Base-by-base conservation (phyloP, 495 filamentous ascomycete species). In the Aspergillus diversus region DNA sequence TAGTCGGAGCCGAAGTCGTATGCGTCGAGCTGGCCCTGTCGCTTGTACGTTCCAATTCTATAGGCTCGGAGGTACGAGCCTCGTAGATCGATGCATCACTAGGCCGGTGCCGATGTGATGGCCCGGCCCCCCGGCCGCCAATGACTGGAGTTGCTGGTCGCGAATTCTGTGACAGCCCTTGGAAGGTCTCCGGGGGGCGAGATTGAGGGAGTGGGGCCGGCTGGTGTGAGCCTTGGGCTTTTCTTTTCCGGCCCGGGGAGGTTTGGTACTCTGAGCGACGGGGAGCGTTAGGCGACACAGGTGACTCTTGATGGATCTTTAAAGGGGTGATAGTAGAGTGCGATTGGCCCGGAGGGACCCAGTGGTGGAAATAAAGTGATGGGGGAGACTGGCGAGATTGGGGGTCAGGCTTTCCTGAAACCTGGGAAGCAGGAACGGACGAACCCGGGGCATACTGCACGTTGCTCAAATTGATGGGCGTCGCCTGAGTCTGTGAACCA, bases 281-380 rank as follows among this genome's bases (percentile, higher is more conserved):
- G 46, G 64, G 63, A 15, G 64, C 56, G 13, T 59, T 62, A 43
- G 72, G 66, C 6, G 62, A 16, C 7, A 63, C 60, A 3, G 69
- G 65, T 9, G 70, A 69, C 5, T 73, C 75, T 37, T 73, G 71
- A 47, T 65, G 71, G 21, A 57, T 64, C 48, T 73, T 77, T 31
- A 64, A 70, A 5, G 73, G 59, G n/a, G 73, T 62, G 3, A 70
- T 69, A 39, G 61, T 68, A 8, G 73, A 67, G 9, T 69, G 70
- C n/a, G 70, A 66, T 55, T 81, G 73, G 58, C 80, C 81, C 32
- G 92, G 93, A 5, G 93, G 93, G 57, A 92, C 87, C 91, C 91
- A 97, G 69, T 96, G 92, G 70, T 96, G 93, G 63, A 96, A 96
- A 70, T 92, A 96, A 54, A 97, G 89, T 13, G 87, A 87, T 1